phyloP scores from a whole-genome alignment of 1,139 yeast genomes.

The Candida sp. region DNA sequence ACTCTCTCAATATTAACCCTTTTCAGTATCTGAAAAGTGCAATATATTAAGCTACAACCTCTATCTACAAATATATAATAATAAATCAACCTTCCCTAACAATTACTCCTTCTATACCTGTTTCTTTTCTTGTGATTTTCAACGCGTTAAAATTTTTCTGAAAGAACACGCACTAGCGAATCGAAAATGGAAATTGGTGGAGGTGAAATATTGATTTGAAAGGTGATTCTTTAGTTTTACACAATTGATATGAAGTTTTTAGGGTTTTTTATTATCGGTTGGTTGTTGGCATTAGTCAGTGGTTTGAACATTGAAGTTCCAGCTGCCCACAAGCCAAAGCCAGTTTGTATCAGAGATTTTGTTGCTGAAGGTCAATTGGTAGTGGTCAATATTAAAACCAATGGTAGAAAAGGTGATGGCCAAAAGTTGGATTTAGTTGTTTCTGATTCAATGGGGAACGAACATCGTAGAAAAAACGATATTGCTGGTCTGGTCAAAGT shows the following conservation, averaged over 20 bases:
- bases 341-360: slow-evolving; percentile 83
- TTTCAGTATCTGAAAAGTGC: not conserved
- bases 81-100: too few species aligned
- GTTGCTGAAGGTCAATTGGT: slow-evolving; percentile 81
- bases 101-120: too few species aligned
- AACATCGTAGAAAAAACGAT: slow-evolving; percentile 63
- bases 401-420: slow-evolving; percentile 81
- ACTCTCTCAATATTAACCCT: not conserved
- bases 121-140: too few species aligned
- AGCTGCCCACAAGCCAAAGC: slow-evolving; percentile 32
- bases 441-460: slow-evolving; percentile 68
- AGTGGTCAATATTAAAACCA: slow-evolving; percentile 72
- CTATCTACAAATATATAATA: too few species aligned
- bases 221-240: not conserved
- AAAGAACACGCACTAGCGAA: slow-evolving; percentile 3
- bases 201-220: not conserved
- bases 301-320: slow-evolving; percentile 42
- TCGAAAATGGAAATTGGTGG: not conserved
- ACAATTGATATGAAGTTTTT: slow-evolving; percentile 4
- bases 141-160: slow-evolving; percentile 4
- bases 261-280: slow-evolving; percentile 11
- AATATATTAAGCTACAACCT: too few species aligned
- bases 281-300: slow-evolving; percentile 17
- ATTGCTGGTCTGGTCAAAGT: slow-evolving; percentile 63
- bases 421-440: slow-evolving; percentile 65